Evolutionary conservation across 2,329 filamentous ascomycete genomes (phyloP), one percentile per base, ranked within the genome.

Genomic region (Phyllosticta citribraziliensis): DNA sequence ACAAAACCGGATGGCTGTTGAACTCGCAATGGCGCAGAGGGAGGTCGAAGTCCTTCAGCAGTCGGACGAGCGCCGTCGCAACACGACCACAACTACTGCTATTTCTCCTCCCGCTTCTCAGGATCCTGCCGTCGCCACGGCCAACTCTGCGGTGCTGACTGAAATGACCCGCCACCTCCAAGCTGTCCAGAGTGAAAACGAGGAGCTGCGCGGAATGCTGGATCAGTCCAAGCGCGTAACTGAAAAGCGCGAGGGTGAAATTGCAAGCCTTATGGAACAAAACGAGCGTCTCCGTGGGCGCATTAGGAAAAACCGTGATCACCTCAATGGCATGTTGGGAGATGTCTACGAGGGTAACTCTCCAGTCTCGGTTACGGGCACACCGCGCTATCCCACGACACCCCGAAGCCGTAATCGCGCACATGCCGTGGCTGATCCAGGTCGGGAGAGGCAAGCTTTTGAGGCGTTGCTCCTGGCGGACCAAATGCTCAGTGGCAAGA

Each of bases 301-400:
- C 20, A 96, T 97, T 65, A 85, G 88, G 52, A 90, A 96, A 72
- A 96, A 96, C 70, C 82, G 93, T 64, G 89, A 95, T 70, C 91
- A 96, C 69, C 86, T 96, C 67, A 88, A 89, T 62, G 60, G 60
- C 14, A 54, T 63, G 56, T 19, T 63, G 22, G 60, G 56, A 9
- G 60, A 56, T 20, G 61, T 66, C 40, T 82, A 83, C 25, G 83
- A 96, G 56, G 87, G 88, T 68, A 88, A 62, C 51, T 73, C 89
- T 67, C 88, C 89, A 1, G 87, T 88, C 14, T 74, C 72, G 17
- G 67, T 69, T 17, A 67, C 73, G 24, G 85, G 84, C 57, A 68
- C 70, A 53, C 66, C 75, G 59, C 68, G 67, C 27, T 60, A 66
- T 64, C 22, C 66, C 65, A 62, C 68, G 17, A 60, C 63, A 20